Conservation (phyloP, 768 basidiomycete genomes). For the Tulasnella sp. region DNA sequence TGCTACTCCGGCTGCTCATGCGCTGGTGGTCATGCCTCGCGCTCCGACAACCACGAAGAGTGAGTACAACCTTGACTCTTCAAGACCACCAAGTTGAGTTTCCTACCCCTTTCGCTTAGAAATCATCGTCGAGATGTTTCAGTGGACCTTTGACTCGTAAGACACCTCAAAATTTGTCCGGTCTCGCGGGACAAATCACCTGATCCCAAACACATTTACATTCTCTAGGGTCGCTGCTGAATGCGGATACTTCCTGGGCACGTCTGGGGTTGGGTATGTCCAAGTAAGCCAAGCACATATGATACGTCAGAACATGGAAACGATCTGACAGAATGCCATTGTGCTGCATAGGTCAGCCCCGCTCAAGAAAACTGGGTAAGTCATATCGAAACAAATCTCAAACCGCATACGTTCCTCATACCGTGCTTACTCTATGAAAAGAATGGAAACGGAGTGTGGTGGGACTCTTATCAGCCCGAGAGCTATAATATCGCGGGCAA, state of each 20-base stretch:
- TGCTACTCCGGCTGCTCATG: not conserved
- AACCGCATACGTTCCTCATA: no score
- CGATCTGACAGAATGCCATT: no score
- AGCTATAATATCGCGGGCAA: not conserved
- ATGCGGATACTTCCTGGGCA: constrained; percentile 54
- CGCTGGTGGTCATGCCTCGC: not conserved
- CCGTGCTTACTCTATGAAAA: not conserved
- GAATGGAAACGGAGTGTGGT: not conserved
- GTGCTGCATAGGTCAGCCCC: constrained; percentile 71
- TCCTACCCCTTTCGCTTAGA: constrained; percentile 18
- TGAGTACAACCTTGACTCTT: not conserved
- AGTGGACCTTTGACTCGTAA: constrained; percentile 44
- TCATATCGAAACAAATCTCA: no score
- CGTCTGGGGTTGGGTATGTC: constrained; percentile 57
- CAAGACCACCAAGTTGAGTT: not conserved
- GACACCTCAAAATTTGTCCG: no score
- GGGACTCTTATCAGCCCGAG: not conserved
- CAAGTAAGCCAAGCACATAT: constrained; percentile 54
- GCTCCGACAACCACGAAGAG: not conserved
- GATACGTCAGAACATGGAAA: no score
- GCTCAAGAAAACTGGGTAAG: no score
- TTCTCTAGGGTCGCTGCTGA: constrained; percentile 38
- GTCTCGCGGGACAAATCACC: not conserved
- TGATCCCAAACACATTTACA: not conserved
- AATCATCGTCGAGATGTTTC: constrained; percentile 61